Conservation (phyloP, 1,284 basidiomycete genomes). For the Tilletiopsis washingtonensis region DNA sequence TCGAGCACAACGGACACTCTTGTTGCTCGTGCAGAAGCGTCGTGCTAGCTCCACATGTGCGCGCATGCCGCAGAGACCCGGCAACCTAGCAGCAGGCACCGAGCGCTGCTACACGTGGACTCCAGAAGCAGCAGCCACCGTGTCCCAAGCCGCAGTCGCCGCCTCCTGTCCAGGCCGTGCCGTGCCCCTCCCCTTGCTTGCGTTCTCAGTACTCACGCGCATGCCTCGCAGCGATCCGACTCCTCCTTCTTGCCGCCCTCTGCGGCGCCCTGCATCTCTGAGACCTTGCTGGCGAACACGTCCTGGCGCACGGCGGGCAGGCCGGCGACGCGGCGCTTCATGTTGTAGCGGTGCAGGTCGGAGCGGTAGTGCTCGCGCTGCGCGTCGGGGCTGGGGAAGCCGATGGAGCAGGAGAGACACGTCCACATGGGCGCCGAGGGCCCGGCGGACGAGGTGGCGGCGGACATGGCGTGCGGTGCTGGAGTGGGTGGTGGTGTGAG, state of each 20-base stretch:
- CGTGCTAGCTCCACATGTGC: too few relatives aligned
- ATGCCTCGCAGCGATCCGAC: constrained; percentile 65
- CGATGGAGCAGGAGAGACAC: constrained; percentile 85
- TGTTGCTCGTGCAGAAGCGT: too few relatives aligned
- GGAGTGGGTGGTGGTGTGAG: background rate
- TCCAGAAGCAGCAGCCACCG: too few relatives aligned
- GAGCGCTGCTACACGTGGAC: too few relatives aligned
- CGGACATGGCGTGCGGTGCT: background rate
- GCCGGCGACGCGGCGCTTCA: constrained; percentile 87
- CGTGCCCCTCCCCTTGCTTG: too few relatives aligned
- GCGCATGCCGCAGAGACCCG: too few relatives aligned
- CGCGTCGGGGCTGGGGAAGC: constrained; percentile 72
- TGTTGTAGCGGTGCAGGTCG: constrained; percentile 95
- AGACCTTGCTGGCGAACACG: constrained; percentile 83
- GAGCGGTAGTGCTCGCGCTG: constrained; percentile 87
- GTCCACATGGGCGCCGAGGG: constrained; percentile 52
- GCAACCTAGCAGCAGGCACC: too few relatives aligned
- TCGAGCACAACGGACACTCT: too few relatives aligned
- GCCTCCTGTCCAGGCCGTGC: too few relatives aligned
- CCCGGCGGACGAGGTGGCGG: background rate
- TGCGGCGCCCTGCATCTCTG: background rate
- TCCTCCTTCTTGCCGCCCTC: constrained; percentile 47
- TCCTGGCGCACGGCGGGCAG: constrained; percentile 74
- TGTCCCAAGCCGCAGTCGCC: too few relatives aligned
- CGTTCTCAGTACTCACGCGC: constrained; percentile 60